These are phyloP conservation scores for Coriaria nepalensis DNA, from an alignment of 306 rosid genomes.

Conservation along the genomic window DNA sequence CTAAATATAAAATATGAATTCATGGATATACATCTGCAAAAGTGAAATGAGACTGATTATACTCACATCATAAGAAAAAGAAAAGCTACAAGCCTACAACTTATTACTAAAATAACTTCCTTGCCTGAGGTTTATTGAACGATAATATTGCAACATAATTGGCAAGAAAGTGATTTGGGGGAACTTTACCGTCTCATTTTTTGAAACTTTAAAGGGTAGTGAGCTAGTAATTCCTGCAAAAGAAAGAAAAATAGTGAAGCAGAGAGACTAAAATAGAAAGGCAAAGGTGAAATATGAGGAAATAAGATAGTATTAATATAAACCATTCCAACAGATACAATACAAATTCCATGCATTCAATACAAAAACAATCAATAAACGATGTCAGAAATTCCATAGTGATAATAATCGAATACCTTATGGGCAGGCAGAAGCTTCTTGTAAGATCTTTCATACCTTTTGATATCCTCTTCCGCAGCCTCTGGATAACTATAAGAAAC, in stretches of 20 bases:
- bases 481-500: slow-evolving; percentile 65
- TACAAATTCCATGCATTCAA: no score
- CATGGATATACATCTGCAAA: slow-evolving; percentile 69
- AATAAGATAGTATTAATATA: neutral
- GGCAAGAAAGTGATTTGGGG: slow-evolving; percentile 2
- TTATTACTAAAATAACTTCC: neutral
- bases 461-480: slow-evolving; percentile 82
- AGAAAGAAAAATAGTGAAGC: slow-evolving; percentile 4
- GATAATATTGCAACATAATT: neutral
- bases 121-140: neutral
- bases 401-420: slow-evolving; percentile 38
- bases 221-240: slow-evolving; percentile 66
- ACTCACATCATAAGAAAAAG: neutral
- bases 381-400: neutral
- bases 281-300: slow-evolving; percentile 5
- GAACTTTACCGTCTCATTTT: slow-evolving; percentile 47
- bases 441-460: slow-evolving; percentile 70
- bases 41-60: slow-evolving; percentile 16
- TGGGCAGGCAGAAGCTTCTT: slow-evolving; percentile 68
- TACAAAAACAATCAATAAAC: no score
- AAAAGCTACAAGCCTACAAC: no score
- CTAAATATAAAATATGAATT: slow-evolving; percentile 73
- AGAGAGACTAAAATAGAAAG: neutral
- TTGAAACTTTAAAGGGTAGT: slow-evolving; percentile 56
- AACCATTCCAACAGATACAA: no score